Conservation (phyloP, 2,329 filamentous ascomycete species). For the Calonectria montana region DNA sequence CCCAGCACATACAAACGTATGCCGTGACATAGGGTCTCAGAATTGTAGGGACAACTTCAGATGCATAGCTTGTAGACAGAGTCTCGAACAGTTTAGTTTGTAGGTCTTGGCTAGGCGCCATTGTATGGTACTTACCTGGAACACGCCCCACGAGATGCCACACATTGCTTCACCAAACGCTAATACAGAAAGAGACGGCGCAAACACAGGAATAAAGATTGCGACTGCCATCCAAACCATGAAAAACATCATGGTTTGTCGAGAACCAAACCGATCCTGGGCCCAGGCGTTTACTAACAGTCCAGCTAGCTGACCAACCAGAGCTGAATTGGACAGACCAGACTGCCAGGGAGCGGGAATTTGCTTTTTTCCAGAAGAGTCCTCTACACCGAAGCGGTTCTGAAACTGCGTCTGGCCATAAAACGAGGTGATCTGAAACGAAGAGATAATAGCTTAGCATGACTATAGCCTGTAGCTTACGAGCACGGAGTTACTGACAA, state of each 20-base stretch:
- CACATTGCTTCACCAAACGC: constrained; percentile 48
- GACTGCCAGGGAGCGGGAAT: constrained; percentile 59
- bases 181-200: constrained; percentile 49
- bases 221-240: constrained; percentile 24
- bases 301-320: constrained; percentile 58
- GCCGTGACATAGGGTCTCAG: constrained; percentile 55
- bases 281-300: constrained; percentile 55
- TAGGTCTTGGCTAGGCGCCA: background rate
- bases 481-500: constrained; percentile 41
- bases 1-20: constrained; percentile 58
- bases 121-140: constrained; percentile 22
- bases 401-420: constrained; percentile 31
- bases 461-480: background rate
- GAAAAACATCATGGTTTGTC: constrained; percentile 34
- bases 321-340: constrained; percentile 55
- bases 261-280: constrained; percentile 50
- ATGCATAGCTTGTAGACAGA: constrained; percentile 56
- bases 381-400: constrained; percentile 25
- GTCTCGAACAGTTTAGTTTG: constrained; percentile 39
- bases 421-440: constrained; percentile 21
- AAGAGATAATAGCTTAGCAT: background rate
- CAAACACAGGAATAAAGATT: constrained; percentile 40
- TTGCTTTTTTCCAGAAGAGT: constrained; percentile 45
- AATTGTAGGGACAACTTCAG: constrained; percentile 49
- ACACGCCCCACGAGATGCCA: constrained; percentile 52